Conservation (phyloP, 2,329 filamentous ascomycete genomes). For the Aspergillus pseudoterreus region DNA sequence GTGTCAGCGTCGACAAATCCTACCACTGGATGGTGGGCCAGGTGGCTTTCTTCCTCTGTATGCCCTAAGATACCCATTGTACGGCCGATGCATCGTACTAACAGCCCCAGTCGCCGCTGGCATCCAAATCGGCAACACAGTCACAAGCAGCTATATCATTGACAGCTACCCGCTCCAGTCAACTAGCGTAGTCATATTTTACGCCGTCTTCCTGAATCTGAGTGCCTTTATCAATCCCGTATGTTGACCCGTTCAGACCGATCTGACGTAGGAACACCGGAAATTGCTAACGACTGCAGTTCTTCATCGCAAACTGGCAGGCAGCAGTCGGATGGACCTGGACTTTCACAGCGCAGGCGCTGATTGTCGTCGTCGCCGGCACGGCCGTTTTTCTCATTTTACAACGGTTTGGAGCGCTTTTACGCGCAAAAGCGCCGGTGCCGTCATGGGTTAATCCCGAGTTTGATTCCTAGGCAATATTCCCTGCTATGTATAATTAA, state of each 20-base stretch:
- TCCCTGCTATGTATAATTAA: neutral
- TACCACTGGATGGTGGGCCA: constrained; percentile 59
- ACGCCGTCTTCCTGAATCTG: constrained; percentile 52
- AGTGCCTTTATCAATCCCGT: constrained; percentile 46
- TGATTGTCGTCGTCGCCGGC: constrained; percentile 43
- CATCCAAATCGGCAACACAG: constrained; percentile 56
- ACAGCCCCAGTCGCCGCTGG: constrained; percentile 44
- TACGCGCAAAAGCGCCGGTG: constrained; percentile 35
- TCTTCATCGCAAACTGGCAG: constrained; percentile 52
- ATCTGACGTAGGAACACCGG: too few species aligned
- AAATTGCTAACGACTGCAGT: constrained; percentile 23
- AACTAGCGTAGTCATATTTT: constrained; percentile 54
- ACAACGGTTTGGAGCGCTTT: constrained; percentile 38
- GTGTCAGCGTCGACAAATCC: constrained; percentile 49
- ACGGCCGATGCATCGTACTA: neutral
- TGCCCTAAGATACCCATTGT: constrained; percentile 23
- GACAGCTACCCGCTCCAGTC: constrained; percentile 55
- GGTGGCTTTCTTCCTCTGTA: constrained; percentile 53
- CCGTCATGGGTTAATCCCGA: constrained; percentile 49
- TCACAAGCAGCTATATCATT: constrained; percentile 51
- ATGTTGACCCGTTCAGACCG: constrained; percentile 7
- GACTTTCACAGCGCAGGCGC: constrained; percentile 49
- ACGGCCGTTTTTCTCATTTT: constrained; percentile 36
- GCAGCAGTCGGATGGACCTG: constrained; percentile 47
- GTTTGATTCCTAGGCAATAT: constrained; percentile 19